Percentiles rank a stretch among this genome's conserved stretches.
These are phyloP conservation scores for Camelina hispida DNA, from an alignment of 345 rosid genomes.

Conservation along the genomic window DNA sequence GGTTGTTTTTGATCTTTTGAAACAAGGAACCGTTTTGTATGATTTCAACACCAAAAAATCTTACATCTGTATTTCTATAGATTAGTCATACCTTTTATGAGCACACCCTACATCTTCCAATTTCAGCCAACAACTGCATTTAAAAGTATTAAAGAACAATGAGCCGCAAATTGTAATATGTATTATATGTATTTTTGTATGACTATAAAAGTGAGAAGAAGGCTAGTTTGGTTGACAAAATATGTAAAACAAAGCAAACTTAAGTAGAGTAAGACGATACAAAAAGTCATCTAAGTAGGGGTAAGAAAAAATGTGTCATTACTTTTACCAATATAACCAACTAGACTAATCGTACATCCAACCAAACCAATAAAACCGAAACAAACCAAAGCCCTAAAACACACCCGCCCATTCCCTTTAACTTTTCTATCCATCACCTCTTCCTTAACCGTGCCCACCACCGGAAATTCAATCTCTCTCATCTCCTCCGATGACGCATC, in stretches of 20 bases:
- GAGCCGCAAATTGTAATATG: too few relatives aligned
- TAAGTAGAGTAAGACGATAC: not conserved
- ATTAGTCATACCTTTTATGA: too few relatives aligned
- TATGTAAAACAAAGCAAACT: not conserved
- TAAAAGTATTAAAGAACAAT: too few relatives aligned
- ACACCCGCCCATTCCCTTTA: slow-evolving; percentile 14
- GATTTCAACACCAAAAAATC: too few relatives aligned
- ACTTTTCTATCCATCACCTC: slow-evolving; percentile 15
- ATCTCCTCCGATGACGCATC: slow-evolving; percentile 25
- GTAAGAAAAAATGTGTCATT: not conserved
- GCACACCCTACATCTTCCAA: too few relatives aligned
- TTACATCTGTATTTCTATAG: too few relatives aligned
- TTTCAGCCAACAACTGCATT: too few relatives aligned
- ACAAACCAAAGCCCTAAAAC: slow-evolving; percentile 24
- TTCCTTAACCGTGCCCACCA: not conserved
- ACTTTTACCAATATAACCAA: slow-evolving; percentile 6
- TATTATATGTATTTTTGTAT: too few relatives aligned
- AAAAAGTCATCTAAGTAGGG: slow-evolving; percentile 20
- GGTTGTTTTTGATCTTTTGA: too few relatives aligned
- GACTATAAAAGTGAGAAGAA: not conserved
- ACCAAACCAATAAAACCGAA: slow-evolving; percentile 36
- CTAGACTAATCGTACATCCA: slow-evolving; percentile 2
- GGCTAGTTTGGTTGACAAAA: not conserved
- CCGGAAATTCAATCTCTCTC: slow-evolving; percentile 3
- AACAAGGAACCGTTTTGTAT: too few relatives aligned